Percentiles rank a stretch among this genome's conserved stretches.
Conservation (phyloP, 1,139 yeast species). For the Arxiozyma slooffiae region DNA sequence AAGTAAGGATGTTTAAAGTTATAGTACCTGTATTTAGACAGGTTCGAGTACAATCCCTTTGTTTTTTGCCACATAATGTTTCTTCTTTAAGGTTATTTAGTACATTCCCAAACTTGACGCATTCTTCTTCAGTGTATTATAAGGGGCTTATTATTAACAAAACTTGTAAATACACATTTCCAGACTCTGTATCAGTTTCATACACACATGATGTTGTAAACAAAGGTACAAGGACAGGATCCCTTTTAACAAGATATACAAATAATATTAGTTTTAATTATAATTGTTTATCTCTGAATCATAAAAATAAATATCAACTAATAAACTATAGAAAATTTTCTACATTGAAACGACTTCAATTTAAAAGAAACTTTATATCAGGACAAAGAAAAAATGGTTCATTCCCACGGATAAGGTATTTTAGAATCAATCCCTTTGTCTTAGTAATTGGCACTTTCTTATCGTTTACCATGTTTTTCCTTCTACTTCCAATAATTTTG, state of each 20-base stretch:
- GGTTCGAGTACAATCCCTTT: not conserved
- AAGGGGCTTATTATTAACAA: not conserved
- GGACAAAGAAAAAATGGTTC: not conserved
- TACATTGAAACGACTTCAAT: not conserved
- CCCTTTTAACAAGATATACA: not conserved
- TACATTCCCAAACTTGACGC: not conserved
- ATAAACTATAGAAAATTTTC: not conserved
- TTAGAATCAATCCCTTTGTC: not conserved
- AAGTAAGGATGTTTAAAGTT: not conserved
- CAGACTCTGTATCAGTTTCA: not conserved
- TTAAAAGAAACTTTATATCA: not conserved
- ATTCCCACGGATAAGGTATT: conserved; percentile 1
- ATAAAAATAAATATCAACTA: not conserved
- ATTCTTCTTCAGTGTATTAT: not conserved
- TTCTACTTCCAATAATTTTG: conserved; percentile 17
- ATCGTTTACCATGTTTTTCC: conserved; percentile 8
- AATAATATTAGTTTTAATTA: too few species aligned
- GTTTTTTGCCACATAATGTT: not conserved
- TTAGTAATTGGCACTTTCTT: conserved; percentile 4
- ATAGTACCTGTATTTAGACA: not conserved
- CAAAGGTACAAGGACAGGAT: not conserved
- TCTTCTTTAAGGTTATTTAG: not conserved
- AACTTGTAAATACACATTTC: too few species aligned
- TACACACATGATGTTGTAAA: too few species aligned
- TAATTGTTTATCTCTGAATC: not conserved